These are phyloP conservation scores for Coniferiporia sulphurascens DNA, from an alignment of 1,284 basidiomycete species.

Conservation along the genomic window DNA sequence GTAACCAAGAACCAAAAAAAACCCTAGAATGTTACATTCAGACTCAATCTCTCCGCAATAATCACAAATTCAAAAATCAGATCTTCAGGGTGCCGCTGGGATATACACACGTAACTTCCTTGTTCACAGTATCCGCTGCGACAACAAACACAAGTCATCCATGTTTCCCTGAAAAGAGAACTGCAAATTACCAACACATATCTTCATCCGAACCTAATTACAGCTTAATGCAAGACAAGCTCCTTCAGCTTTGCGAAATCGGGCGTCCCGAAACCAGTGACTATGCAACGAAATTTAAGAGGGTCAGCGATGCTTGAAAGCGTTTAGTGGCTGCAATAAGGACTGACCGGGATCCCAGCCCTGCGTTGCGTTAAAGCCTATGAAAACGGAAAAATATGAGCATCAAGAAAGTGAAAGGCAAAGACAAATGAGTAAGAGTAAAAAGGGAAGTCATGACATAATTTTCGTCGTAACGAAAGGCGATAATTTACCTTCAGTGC, in stretches of 20 bases:
- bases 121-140: no score
- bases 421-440: no score
- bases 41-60: no score
- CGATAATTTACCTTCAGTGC: constrained; percentile 46
- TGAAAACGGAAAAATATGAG: neutral
- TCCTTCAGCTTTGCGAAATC: constrained; percentile 36
- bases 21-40: no score
- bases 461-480: neutral
- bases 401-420: no score
- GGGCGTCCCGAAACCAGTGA: constrained; percentile 47
- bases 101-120: no score
- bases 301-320: neutral
- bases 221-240: constrained; percentile 6
- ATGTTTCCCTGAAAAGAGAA: no score
- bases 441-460: no score
- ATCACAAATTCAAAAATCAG: no score
- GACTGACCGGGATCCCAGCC: constrained; percentile 46
- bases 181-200: neutral
- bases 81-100: no score
- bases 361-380: constrained; percentile 31
- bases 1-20: no score
- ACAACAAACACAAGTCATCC: no score
- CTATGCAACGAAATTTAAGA: constrained; percentile 23
- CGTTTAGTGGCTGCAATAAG: neutral
- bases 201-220: neutral